These are phyloP conservation scores for Citrus australasica DNA, from an alignment of 345 rosid genomes.

Conservation along the genomic window DNA sequence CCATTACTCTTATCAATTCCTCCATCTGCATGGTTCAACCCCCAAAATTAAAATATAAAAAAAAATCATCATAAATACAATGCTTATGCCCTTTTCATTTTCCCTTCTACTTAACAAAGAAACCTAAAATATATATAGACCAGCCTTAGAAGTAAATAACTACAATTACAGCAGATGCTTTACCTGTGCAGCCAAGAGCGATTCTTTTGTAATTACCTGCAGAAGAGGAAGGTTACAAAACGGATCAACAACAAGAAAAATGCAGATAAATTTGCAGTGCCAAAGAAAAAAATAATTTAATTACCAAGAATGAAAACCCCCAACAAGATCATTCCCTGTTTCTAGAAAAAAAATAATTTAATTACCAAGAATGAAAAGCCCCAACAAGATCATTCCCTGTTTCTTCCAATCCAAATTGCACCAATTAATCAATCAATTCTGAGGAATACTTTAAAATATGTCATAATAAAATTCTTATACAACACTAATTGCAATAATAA, in stretches of 20 bases:
- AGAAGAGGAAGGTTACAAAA: background rate
- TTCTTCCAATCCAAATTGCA: background rate
- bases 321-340: background rate
- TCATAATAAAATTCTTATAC: background rate
- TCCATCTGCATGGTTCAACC: slow-evolving; percentile 33
- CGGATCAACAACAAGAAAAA: background rate
- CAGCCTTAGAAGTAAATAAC: background rate
- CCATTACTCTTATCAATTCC: slow-evolving; percentile 45
- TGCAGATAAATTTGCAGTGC: background rate
- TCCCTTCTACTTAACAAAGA: background rate
- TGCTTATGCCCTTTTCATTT: background rate
- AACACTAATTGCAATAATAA: background rate
- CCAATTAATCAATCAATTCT: background rate
- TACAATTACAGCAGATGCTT: background rate
- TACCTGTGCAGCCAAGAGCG: slow-evolving; percentile 43
- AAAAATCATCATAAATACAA: background rate
- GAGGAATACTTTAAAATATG: too few species aligned
- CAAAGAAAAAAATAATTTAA: background rate
- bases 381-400: background rate
- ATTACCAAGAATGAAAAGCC: background rate
- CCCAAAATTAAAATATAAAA: background rate
- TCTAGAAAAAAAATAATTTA: background rate
- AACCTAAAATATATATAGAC: background rate
- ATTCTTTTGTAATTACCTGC: slow-evolving; percentile 39
- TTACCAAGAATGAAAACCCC: background rate